Base-by-base conservation (phyloP, 768 basidiomycete genomes). In the Glaciozyma martinii region DNA sequence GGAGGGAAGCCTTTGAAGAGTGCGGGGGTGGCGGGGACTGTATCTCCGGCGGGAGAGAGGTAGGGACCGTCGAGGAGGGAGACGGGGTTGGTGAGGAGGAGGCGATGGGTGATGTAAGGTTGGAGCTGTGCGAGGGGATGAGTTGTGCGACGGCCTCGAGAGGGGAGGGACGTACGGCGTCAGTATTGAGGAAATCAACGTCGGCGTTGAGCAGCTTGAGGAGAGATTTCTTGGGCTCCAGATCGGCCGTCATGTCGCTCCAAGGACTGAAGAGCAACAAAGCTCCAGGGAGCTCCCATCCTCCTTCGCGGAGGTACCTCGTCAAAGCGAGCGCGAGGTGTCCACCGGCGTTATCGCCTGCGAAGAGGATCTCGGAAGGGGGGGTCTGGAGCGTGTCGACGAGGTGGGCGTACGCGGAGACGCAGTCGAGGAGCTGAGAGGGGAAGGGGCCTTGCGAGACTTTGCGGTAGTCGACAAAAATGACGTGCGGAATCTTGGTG, bases 61-160 rank as follows among this genome's bases (percentile, higher is more conserved):
- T 46, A 59, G 29, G 57, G 43, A 5, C 29, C 29, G 57, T 59
- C 57, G 57, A 59, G 25, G 43, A 59, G 57, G 27, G 57, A 59
- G 57, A 59, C n/a, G 25, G 43, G 43, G 25, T 21, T 21, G 29
- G 18, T 15, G 43, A 10, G 19, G 43, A 59, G 57, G 10, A 59
- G 57, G 16, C 57, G 57, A 7, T 18, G 18, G 43, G 57, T 25
- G 16, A 59, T 44, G 43, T 59, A 59, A 27, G 57, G 57, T 46
- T 59, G 57, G 25, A 59, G 25, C 57, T 59, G 57, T 37, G 42
- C 5, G 27, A 10, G 13, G 57, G 15, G 1, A 3, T 2, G 25
- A 5, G 37, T 16, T 7, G 55, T 3, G 55, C 5, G 15, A 10
- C 7, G 18, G 4, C 37, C 7, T 21, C 30, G 54, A 32, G 32